phyloP scores from a whole-genome alignment of 2,329 filamentous ascomycete species.

The Hirsutella rhossiliensis region DNA sequence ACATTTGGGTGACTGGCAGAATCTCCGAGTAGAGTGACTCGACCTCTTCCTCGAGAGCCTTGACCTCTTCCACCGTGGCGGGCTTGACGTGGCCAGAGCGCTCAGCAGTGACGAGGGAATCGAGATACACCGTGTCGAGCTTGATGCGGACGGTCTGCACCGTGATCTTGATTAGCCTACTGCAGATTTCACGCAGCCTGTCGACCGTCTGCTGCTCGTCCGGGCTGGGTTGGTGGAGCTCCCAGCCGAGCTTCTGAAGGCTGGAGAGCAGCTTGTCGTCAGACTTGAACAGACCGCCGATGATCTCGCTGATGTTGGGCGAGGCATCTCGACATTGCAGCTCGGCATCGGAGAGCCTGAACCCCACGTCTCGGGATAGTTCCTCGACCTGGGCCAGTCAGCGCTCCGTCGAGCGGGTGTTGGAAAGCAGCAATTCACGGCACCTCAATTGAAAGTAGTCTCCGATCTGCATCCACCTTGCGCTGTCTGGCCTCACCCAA shows the following conservation, averaged over 20 bases:
- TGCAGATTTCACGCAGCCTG: conserved; percentile 46
- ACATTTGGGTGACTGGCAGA: conserved; percentile 57
- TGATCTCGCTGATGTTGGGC: conserved; percentile 31
- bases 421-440: background rate
- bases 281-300: conserved; percentile 38
- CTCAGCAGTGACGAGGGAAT: conserved; percentile 24
- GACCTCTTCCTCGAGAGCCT: conserved; percentile 48
- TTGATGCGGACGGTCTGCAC: conserved; percentile 42
- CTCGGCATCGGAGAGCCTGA: conserved; percentile 34
- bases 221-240: conserved; percentile 39
- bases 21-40: conserved; percentile 61
- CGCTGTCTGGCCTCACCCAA: conserved; percentile 15
- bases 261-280: conserved; percentile 55
- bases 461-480: conserved; percentile 24
- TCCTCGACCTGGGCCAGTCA: conserved; percentile 28
- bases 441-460: conserved; percentile 30
- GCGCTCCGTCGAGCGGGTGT: too few relatives aligned
- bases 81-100: conserved; percentile 13
- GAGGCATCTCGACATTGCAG: conserved; percentile 35
- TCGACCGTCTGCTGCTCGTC: conserved; percentile 41
- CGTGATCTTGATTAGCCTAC: conserved; percentile 43
- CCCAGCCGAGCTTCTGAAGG: conserved; percentile 53
- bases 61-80: conserved; percentile 27
- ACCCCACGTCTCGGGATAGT: conserved; percentile 32
- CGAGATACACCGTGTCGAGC: conserved; percentile 43